Base-by-base conservation (phyloP, 371 early-diverging fungal genomes). In the Lichtheimia corymbifera region DNA sequence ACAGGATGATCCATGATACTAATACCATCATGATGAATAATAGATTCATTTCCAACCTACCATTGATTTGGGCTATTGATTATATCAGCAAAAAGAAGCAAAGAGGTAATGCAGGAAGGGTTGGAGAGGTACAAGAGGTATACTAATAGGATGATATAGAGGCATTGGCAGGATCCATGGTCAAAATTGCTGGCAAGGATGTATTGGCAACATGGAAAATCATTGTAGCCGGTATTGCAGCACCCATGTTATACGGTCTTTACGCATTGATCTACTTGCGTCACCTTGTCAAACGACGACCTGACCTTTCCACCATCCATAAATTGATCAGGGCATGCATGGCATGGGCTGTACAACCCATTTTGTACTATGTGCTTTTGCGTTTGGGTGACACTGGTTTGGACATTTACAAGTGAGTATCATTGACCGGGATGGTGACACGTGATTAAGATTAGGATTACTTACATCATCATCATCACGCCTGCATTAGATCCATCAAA, bases 161-260 rank as follows among this genome's bases (percentile, higher is more conserved):
- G 70, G 99, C 98, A 0, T 76, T 93, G 62, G 91, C 90, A 1
- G 90, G 85, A 20, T 96, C 96, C 18, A 91, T 90, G 41, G 97
- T 98, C 55, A 98, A 98, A 69, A 88, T 97, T 63, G 83, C 85
- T 24, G 99, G 93, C 15, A 87, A 87, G 52, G 99, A 98, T 69
- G 98, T 98, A 4, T 71, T 98, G 17, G 94, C 96, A 1, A 95
- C 97, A 4, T 98, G 98, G 99, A 97, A 97, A 71, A 83, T 97
- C 0, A 75, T 95, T 35, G 90, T 92, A 14, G 90, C 91, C 25
- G 71, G 91, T 24, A 85, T 86, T 27, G 82, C 92, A 24, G 81
- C 89, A 27, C 97, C 97, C 15, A 55, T 85, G 5, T 75, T 94
- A 5, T 94, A 92, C 61, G 78, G 85, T 4, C 65, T 86, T 3